Evolutionary conservation across 2,329 filamentous ascomycete species (phyloP), one percentile per base, ranked within the genome.

Genomic region (Paecilomyces variotii): DNA sequence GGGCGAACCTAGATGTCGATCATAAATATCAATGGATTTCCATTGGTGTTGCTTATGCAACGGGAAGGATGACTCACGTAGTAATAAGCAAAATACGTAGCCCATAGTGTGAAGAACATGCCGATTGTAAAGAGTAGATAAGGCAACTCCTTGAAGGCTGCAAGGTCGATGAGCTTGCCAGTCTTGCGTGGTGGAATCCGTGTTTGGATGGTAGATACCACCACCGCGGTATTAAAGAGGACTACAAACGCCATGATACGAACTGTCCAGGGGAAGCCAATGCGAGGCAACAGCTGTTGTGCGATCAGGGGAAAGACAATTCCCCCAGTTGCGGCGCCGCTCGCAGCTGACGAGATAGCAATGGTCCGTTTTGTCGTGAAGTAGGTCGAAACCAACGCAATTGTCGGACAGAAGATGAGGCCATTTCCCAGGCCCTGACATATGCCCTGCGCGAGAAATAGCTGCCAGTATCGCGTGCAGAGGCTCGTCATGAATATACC

Each of bases 11-110:
- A 57, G 50, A 12, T 11, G 1, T 52, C 14, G 24, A 28, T 12
- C n/a, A 28, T 52, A 14, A 52, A 10, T 9, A 52, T 9, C 11
- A n/a, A 5, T 12, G 9, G 10, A 10, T 2, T n/a, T 9, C 2
- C 4, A 4, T 4, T 26, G 4, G 12, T 27, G 6, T 24, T 4
- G n/a, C 24, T 26, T 19, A 24, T 24, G 3, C 2, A 24, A 24
- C 10, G 59, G 59, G 2, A 57, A 59, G 3, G 60, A 54, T 63
- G 74, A 0, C 79, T 74, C 39, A 87, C 68, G 71, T 85, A 86
- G 72, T 81, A 85, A 63, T 83, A 84, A 7, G 78, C 78, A 59
- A 84, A 80, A 64, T 84, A 86, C 2, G 83, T 68, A 1, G 80
- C 78, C 60, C 77, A 73, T 64, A 83, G 82, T 57, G 67, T 67